Evolutionary conservation across 108 stramenopile genomes (phyloP).

Genomic region (Schizochytrium sp.): DNA sequence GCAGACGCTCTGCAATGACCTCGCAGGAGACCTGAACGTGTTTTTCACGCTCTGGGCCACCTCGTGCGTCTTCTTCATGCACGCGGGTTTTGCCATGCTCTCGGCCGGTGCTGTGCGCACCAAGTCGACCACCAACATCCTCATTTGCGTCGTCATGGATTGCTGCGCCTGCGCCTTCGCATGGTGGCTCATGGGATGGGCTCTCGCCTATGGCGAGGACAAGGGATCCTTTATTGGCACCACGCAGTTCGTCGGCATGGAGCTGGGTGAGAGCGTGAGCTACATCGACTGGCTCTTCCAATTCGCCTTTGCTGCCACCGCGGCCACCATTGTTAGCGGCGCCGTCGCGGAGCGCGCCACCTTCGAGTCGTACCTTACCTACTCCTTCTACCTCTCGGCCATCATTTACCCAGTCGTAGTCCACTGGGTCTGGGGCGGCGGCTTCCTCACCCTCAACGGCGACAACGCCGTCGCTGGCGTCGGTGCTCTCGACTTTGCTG

Average conservation of each 20-base stretch:
- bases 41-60: conserved; percentile 13
- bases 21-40: not conserved
- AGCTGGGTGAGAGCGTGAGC: not conserved
- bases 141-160: conserved; percentile 32
- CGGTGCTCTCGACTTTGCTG: conserved; percentile 37
- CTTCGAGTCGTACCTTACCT: conserved; percentile 37
- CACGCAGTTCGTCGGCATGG: conserved; percentile 6
- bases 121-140: conserved; percentile 32
- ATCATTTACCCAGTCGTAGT: conserved; percentile 40
- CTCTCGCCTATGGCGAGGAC: conserved; percentile 27
- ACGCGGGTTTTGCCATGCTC: conserved; percentile 22
- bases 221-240: conserved; percentile 21
- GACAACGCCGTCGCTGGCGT: conserved; percentile 29
- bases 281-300: conserved; percentile 35
- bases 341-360: conserved; percentile 37
- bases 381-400: conserved; percentile 28
- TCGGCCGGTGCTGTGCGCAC: conserved; percentile 33
- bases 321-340: conserved; percentile 38
- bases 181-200: conserved; percentile 41
- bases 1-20: not conserved
- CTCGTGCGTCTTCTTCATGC: conserved; percentile 27
- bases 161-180: conserved; percentile 26
- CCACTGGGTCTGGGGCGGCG: conserved; percentile 40
- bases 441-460: not conserved
- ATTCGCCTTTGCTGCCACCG: conserved; percentile 40